A percentile compares a stretch with the other conserved stretches of the same genome.
These are phyloP conservation scores for Chaetomium cochliodes DNA, from an alignment of 495 filamentous ascomycete species.

Conservation along the genomic window DNA sequence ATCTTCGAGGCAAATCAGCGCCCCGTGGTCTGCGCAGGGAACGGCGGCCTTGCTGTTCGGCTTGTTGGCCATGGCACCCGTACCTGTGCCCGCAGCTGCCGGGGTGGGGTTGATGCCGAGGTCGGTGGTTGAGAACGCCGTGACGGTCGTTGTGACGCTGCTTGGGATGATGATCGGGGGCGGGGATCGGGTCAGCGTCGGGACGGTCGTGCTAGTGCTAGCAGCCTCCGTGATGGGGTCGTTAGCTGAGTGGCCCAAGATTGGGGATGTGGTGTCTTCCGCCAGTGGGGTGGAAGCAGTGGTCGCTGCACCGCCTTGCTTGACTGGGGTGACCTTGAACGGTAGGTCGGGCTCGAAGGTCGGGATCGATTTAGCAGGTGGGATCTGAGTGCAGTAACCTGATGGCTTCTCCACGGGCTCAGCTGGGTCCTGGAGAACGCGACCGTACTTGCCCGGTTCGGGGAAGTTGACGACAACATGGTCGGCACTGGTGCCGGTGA, in stretches of 20 bases:
- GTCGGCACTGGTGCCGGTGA: conserved; percentile 21
- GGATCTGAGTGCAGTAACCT: conserved; percentile 19
- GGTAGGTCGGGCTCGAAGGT: conserved; percentile 1
- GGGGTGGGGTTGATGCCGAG: background rate
- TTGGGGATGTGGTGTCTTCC: background rate
- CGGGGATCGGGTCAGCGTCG: background rate
- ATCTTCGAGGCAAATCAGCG: conserved; percentile 12
- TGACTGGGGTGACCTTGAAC: background rate
- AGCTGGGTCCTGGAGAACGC: conserved; percentile 20
- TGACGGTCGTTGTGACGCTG: background rate
- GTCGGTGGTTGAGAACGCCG: background rate
- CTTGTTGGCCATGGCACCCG: background rate
- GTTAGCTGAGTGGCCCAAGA: background rate
- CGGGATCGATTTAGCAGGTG: background rate
- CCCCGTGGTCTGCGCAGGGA: background rate
- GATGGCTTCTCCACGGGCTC: conserved; percentile 11
- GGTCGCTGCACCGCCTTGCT: background rate
- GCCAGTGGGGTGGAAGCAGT: background rate
- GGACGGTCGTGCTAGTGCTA: background rate
- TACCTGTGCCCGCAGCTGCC: background rate
- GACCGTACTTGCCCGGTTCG: conserved; percentile 27
- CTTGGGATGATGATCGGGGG: background rate
- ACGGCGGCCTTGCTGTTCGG: conserved; percentile 2
- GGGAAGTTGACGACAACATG: conserved; percentile 31
- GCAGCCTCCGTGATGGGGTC: background rate